Evolutionary conservation across 768 basidiomycete species (phyloP).

Genomic region (Trametes gibbosa): DNA sequence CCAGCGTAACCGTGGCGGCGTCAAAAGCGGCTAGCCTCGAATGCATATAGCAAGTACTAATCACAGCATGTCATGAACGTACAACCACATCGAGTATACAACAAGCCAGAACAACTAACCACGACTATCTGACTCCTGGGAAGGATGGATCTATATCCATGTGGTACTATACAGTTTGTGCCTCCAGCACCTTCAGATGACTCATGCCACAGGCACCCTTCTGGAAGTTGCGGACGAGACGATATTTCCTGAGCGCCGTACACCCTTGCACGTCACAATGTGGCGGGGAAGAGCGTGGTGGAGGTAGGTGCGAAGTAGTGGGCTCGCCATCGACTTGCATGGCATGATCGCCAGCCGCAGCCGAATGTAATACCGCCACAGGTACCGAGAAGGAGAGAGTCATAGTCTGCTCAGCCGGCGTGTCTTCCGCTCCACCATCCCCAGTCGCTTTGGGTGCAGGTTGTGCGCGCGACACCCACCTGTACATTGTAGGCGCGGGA

Average conservation of each 20-base stretch:
- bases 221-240: conserved; percentile 60
- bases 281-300: conserved; percentile 5
- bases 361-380: conserved; percentile 26
- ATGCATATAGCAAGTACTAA: neutral
- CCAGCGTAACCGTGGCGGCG: neutral
- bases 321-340: conserved; percentile 19
- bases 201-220: conserved; percentile 65
- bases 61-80: neutral
- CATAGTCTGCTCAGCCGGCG: conserved; percentile 31
- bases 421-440: neutral
- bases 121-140: neutral
- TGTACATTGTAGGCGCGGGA: conserved; percentile 56
- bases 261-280: conserved; percentile 62
- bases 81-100: neutral
- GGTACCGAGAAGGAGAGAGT: conserved; percentile 57
- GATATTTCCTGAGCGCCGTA: conserved; percentile 53
- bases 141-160: no score
- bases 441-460: neutral
- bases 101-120: neutral
- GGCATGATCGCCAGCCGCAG: neutral
- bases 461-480: conserved; percentile 67
- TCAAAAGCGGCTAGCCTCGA: neutral
- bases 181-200: conserved; percentile 59
- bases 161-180: conserved; percentile 20
- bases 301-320: neutral